These are phyloP conservation scores for Posidonia oceanica DNA, from an alignment of 116 monocot species.

Conservation along the genomic window DNA sequence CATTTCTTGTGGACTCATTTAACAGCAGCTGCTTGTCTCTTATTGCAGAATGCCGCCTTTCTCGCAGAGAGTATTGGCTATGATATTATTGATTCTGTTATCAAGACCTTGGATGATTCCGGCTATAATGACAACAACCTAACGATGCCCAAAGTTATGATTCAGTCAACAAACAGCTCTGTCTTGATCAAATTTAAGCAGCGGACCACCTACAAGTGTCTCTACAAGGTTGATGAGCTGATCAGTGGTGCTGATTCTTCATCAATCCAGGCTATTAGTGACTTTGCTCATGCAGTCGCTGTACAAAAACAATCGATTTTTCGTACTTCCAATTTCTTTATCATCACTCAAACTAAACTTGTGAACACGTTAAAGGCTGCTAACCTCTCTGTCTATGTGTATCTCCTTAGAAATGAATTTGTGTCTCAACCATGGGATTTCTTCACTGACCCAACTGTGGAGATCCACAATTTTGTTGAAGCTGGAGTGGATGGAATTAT, in stretches of 20 bases:
- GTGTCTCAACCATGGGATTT: constrained; percentile 62
- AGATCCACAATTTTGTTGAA: constrained; percentile 44
- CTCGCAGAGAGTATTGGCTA: constrained; percentile 39
- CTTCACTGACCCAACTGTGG: constrained; percentile 46
- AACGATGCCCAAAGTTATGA: constrained; percentile 30
- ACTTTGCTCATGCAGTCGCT: constrained; percentile 56
- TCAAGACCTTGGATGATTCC: constrained; percentile 22
- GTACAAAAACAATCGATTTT: constrained; percentile 42
- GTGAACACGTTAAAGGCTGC: constrained; percentile 26
- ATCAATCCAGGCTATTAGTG: constrained; percentile 42
- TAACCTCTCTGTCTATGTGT: constrained; percentile 51
- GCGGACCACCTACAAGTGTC: constrained; percentile 46
- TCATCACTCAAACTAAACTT: constrained; percentile 22
- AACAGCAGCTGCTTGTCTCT: neutral
- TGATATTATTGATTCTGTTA: constrained; percentile 30
- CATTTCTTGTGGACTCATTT: neutral
- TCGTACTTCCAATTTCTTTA: constrained; percentile 16
- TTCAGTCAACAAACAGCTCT: constrained; percentile 58
- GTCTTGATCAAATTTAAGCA: constrained; percentile 47
- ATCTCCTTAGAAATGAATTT: constrained; percentile 55
- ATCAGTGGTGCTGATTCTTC: constrained; percentile 31
- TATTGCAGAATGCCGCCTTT: constrained; percentile 47
- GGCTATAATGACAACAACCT: constrained; percentile 28
- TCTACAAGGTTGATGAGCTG: constrained; percentile 38
- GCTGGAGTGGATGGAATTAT: constrained; percentile 58